Evolutionary conservation across 2,329 filamentous ascomycete species (phyloP), one percentile per base, ranked within the genome.

Genomic region (Mycogone perniciosa): DNA sequence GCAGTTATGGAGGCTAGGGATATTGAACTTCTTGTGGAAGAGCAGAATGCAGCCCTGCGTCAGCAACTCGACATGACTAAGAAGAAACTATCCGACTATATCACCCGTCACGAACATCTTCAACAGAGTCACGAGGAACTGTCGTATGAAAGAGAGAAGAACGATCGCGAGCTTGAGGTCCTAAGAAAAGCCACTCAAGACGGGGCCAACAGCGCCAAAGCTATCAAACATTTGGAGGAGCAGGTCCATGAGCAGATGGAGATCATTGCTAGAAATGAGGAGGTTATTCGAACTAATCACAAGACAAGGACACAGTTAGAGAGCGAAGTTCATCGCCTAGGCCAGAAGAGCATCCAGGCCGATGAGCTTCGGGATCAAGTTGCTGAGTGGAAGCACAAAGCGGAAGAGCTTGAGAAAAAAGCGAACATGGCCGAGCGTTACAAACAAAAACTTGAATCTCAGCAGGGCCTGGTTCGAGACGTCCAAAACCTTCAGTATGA

Each of bases 181-280:
- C 62, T 78, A 46, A 64, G 72, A 57, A 71, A 75, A 59, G 66
- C 79, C 69, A 69, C 74, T 64, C 58, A 73, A 66, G 68, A 80
- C 70, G 70, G 80, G 62, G 68, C 72, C 65, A 72, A 71, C 65
- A 79, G 70, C 62, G 76, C 70, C 26, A 72, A 76, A 49, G 69
- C 76, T 45, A 75, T 81, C 55, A 71, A 72, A 67, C 67, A 75
- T 53, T 69, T 86, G 58, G 73, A 84, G 57, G 69, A 71, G 40
- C 77, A 78, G 57, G 71, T 85, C 27, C 77, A 79, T 38, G 81
- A 89, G 59, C 82, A 86, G 60, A 84, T 88, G 64, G 77, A 85
- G 52, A 73, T 89, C 45, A 90, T 91, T 61, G 81, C 82, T 37
- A 62, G 63, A 33, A 78, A 75, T 27, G 80, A 89, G 58, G 87